Evolutionary conservation across 2,329 filamentous ascomycete genomes (phyloP).

Genomic region (Emergomyces orientalis): DNA sequence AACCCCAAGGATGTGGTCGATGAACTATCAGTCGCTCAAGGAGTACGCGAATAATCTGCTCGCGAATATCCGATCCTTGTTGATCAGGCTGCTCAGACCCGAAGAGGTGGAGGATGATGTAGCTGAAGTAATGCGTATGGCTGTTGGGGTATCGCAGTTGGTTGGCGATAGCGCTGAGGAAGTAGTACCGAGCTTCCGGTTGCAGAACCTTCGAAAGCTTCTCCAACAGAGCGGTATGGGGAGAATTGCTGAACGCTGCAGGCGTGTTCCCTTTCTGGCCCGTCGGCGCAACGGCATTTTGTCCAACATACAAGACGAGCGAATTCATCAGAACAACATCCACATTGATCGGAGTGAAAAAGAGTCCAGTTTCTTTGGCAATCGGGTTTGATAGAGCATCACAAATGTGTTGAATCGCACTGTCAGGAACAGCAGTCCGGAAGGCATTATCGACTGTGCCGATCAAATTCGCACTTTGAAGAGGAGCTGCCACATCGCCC

Average conservation of each 20-base stretch:
- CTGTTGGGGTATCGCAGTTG: conserved; percentile 84
- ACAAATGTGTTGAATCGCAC: conserved; percentile 61
- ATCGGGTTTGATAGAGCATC: conserved; percentile 58
- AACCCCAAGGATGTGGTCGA: conserved; percentile 91
- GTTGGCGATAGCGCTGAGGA: conserved; percentile 77
- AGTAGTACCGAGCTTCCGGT: conserved; percentile 72
- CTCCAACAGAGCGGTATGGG: conserved; percentile 63
- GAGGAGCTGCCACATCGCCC: conserved; percentile 48
- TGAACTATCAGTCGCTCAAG: conserved; percentile 80
- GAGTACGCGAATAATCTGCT: conserved; percentile 82
- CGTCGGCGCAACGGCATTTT: conserved; percentile 56
- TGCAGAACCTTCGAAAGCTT: conserved; percentile 66
- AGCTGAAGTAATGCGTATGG: conserved; percentile 88
- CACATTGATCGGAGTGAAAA: conserved; percentile 57
- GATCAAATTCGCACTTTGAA: conserved; percentile 45
- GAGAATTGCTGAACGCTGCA: conserved; percentile 55
- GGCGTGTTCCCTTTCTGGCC: conserved; percentile 47
- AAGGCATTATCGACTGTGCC: conserved; percentile 45
- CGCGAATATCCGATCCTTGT: conserved; percentile 71
- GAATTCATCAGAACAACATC: conserved; percentile 68
- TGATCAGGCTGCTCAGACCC: conserved; percentile 57
- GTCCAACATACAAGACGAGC: conserved; percentile 72
- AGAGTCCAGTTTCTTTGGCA: conserved; percentile 53
- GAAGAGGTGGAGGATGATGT: conserved; percentile 75
- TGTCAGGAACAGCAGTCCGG: conserved; percentile 57